Evolutionary conservation across 2,329 filamentous ascomycete species (phyloP).

Genomic region (Claviceps digitariae): DNA sequence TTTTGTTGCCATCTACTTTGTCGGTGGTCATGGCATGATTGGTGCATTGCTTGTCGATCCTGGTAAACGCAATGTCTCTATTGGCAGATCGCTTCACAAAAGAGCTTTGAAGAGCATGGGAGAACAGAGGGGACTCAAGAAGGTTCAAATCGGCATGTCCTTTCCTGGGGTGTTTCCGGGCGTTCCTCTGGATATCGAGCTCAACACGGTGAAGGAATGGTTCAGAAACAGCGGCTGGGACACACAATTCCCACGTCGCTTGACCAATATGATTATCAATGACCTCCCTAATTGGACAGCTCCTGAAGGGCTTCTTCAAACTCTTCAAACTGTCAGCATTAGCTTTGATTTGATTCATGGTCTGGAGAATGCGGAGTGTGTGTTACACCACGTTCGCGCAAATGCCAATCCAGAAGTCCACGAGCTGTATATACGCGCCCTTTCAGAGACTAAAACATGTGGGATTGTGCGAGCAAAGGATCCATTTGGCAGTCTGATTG

Average conservation of each 20-base stretch:
- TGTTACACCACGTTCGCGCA: conserved; percentile 61
- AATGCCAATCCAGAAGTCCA: conserved; percentile 64
- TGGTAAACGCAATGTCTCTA: conserved; percentile 70
- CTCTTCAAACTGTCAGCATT: conserved; percentile 57
- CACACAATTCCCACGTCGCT: conserved; percentile 40
- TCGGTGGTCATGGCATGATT: conserved; percentile 59
- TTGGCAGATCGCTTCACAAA: conserved; percentile 80
- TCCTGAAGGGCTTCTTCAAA: conserved; percentile 63
- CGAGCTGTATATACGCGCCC: conserved; percentile 65
- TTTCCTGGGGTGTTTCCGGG: conserved; percentile 80
- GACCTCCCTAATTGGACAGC: conserved; percentile 61
- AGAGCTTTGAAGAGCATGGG: conserved; percentile 63
- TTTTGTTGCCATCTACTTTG: conserved; percentile 81
- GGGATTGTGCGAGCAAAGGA: conserved; percentile 75
- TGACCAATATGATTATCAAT: conserved; percentile 57
- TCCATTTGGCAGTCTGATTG: conserved; percentile 52
- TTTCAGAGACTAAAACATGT: conserved; percentile 57
- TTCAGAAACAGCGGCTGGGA: conserved; percentile 89
- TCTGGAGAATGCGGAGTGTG: conserved; percentile 58
- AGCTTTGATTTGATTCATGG: conserved; percentile 77
- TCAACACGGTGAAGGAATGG: conserved; percentile 51
- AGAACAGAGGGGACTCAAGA: conserved; percentile 59
- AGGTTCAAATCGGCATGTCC: conserved; percentile 67
- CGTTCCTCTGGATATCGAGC: conserved; percentile 47
- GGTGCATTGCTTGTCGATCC: conserved; percentile 87